These are phyloP conservation scores for Trichosanthes truncata DNA, from an alignment of 306 rosid species.

Conservation along the genomic window DNA sequence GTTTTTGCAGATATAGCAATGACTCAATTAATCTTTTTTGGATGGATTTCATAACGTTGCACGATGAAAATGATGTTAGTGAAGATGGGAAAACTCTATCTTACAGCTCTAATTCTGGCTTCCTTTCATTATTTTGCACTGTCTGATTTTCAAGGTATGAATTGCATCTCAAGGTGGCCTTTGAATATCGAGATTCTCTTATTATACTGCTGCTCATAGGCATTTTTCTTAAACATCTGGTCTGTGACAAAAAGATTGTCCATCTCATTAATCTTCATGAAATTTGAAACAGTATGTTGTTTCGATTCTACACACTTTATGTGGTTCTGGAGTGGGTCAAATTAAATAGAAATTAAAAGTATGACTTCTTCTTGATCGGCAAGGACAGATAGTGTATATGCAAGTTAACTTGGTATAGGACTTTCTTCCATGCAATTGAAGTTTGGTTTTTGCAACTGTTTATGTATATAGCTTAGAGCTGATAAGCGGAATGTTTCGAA, in stretches of 20 bases:
- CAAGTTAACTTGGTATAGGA: neutral
- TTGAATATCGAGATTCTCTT: neutral
- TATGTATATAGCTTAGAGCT: neutral
- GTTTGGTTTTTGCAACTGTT: neutral
- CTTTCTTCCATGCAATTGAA: neutral
- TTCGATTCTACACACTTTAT: neutral
- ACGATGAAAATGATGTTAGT: slow-evolving; percentile 16
- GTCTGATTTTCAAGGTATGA: slow-evolving; percentile 69
- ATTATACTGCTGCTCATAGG: neutral
- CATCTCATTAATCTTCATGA: neutral
- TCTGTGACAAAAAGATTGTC: neutral
- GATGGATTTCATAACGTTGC: slow-evolving; percentile 14
- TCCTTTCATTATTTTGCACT: slow-evolving; percentile 47
- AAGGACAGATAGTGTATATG: neutral
- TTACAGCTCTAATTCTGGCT: slow-evolving; percentile 34
- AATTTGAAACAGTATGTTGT: neutral
- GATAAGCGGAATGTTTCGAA: neutral
- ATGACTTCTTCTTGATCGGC: neutral
- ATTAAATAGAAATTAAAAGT: neutral
- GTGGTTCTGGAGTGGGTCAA: neutral
- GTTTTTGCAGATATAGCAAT: slow-evolving; percentile 35
- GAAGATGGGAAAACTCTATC: slow-evolving; percentile 40
- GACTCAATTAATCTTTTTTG: slow-evolving; percentile 11
- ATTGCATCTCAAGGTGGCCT: neutral
- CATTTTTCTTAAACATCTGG: neutral